Evolutionary conservation across 148 eudicot genomes (phyloP).

Genomic region (Linanthus parryae): DNA sequence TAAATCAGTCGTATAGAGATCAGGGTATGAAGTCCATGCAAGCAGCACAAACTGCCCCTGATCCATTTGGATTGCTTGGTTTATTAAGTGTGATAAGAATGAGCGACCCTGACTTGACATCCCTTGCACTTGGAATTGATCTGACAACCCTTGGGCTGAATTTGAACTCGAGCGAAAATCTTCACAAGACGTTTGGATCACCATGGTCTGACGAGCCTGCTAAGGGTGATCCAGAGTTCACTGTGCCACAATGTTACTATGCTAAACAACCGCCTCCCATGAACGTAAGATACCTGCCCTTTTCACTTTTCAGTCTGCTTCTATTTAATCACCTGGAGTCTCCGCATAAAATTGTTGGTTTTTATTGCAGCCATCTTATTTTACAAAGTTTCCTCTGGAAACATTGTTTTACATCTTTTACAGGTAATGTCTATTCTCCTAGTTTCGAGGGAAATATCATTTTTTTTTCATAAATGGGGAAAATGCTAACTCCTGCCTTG

Average conservation of each 20-base stretch:
- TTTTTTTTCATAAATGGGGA: constrained; percentile 6
- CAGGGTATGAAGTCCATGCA: constrained; percentile 70
- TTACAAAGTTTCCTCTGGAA: constrained; percentile 60
- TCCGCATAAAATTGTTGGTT: constrained; percentile 13
- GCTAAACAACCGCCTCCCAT: constrained; percentile 64
- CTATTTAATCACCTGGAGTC: not conserved
- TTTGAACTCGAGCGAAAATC: constrained; percentile 74
- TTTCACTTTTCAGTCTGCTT: constrained; percentile 1
- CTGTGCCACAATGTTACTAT: constrained; percentile 75
- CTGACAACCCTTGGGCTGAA: constrained; percentile 83
- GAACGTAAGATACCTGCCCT: constrained; percentile 42
- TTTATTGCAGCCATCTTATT: constrained; percentile 71
- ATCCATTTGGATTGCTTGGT: constrained; percentile 80
- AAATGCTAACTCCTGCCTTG: constrained; percentile 9
- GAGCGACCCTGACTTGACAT: constrained; percentile 82
- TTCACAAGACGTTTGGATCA: constrained; percentile 74
- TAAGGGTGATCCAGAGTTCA: constrained; percentile 84
- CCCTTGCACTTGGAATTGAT: constrained; percentile 88
- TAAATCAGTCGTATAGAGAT: constrained; percentile 72
- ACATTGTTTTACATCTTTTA: constrained; percentile 80
- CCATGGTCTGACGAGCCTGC: constrained; percentile 98
- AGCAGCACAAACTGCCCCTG: constrained; percentile 54
- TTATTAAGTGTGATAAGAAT: constrained; percentile 74
- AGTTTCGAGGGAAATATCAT: not conserved
- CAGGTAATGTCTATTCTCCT: constrained; percentile 38